Conservation (phyloP, 2,329 filamentous ascomycete species). For the Dactylellina leptospora region DNA sequence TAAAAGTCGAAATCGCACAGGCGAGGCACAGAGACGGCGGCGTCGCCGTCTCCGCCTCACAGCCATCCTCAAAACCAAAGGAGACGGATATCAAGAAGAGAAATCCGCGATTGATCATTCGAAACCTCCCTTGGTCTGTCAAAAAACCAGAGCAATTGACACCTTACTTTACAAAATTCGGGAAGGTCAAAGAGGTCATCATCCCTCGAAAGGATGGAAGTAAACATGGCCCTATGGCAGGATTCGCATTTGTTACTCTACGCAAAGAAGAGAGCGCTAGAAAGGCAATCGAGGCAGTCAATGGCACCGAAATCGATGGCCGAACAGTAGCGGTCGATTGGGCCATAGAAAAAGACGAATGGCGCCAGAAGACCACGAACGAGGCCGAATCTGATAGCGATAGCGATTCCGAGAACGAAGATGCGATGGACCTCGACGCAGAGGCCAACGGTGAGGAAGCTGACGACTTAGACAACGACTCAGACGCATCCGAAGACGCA, state of each 20-base stretch:
- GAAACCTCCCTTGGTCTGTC: slow-evolving; percentile 95
- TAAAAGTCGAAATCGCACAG: slow-evolving; percentile 88
- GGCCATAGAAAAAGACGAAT: slow-evolving; percentile 90
- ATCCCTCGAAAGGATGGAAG: slow-evolving; percentile 80
- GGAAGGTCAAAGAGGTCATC: slow-evolving; percentile 87
- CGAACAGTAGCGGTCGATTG: slow-evolving; percentile 91
- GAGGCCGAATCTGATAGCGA: slow-evolving; percentile 62
- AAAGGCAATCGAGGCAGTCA: slow-evolving; percentile 82
- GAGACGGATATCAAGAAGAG: slow-evolving; percentile 69
- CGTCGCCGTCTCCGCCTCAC: slow-evolving; percentile 58
- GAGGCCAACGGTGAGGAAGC: slow-evolving; percentile 60
- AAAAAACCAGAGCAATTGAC: slow-evolving; percentile 83
- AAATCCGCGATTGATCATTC: slow-evolving; percentile 82
- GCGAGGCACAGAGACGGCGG: slow-evolving; percentile 74
- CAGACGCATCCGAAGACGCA: slow-evolving; percentile 59
- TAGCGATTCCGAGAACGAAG: slow-evolving; percentile 65
- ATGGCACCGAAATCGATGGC: slow-evolving; percentile 89
- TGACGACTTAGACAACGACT: slow-evolving; percentile 60
- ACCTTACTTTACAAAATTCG: slow-evolving; percentile 82
- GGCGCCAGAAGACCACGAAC: slow-evolving; percentile 72
- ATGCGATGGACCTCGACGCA: slow-evolving; percentile 62
- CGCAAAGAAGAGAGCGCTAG: slow-evolving; percentile 90
- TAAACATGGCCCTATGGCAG: slow-evolving; percentile 70
- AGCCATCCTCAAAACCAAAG: slow-evolving; percentile 56
- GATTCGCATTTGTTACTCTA: slow-evolving; percentile 92